These are phyloP conservation scores for Nephelium lappaceum DNA, from an alignment of 345 rosid genomes.

Conservation along the genomic window DNA sequence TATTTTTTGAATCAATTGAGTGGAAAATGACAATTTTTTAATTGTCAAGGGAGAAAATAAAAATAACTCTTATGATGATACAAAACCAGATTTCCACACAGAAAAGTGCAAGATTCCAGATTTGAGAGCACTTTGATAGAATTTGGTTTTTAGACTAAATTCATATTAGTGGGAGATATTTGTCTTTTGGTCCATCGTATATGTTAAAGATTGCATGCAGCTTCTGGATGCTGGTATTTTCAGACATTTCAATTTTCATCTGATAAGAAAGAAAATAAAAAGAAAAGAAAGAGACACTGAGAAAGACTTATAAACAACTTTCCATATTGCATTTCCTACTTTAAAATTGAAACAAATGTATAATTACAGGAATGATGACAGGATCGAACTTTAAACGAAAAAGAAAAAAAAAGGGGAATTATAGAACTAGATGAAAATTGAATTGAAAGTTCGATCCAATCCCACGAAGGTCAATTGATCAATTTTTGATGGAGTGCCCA, in stretches of 20 bases:
- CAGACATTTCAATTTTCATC: neutral
- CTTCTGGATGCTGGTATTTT: neutral
- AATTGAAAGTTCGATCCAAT: conserved; percentile 22
- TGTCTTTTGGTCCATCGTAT: neutral
- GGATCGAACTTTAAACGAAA: too few species aligned
- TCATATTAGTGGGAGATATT: neutral
- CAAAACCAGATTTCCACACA: neutral
- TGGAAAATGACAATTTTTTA: too few species aligned
- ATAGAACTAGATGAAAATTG: neutral
- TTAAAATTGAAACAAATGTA: neutral
- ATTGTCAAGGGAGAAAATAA: too few species aligned
- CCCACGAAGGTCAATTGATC: neutral
- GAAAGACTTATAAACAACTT: neutral
- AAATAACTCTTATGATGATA: too few species aligned
- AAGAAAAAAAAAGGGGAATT: neutral
- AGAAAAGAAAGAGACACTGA: neutral
- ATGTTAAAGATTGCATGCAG: neutral
- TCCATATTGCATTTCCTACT: neutral
- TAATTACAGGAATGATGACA: neutral
- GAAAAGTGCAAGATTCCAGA: neutral
- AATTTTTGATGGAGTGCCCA: conserved; percentile 40
- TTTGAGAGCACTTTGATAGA: neutral
- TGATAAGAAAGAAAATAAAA: neutral
- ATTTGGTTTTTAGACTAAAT: neutral
- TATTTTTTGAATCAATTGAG: too few species aligned